Percentiles rank a stretch among this genome's conserved stretches.
Conservation (phyloP, 306 rosid species). For the Senna tora region DNA sequence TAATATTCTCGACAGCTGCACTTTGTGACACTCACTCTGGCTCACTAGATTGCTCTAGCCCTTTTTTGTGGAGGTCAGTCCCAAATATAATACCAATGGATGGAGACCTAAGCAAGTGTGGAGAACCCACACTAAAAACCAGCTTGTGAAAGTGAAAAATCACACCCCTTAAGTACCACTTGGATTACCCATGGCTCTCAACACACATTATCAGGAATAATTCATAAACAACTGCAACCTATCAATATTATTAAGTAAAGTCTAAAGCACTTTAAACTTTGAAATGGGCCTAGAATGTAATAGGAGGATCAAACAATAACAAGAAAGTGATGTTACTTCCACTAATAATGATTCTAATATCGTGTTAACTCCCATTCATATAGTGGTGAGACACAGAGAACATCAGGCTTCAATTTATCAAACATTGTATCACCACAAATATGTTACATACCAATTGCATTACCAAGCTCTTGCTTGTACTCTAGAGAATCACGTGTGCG, state of each 20-base stretch:
- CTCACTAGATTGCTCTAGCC: no score
- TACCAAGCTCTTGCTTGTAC: conserved; percentile 92
- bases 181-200: no score
- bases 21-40: no score
- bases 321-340: conserved; percentile 32
- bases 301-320: conserved; percentile 29
- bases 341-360: conserved; percentile 26
- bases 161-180: no score
- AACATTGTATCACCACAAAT: conserved; percentile 21
- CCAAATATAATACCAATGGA: no score
- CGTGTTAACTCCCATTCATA: conserved; percentile 18
- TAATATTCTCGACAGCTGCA: no score
- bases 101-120: no score
- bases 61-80: no score
- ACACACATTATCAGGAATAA: conserved; percentile 13
- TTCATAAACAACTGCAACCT: conserved; percentile 27
- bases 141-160: no score
- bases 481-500: conserved; percentile 74
- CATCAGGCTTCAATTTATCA: conserved; percentile 27
- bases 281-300: conserved; percentile 31
- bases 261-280: conserved; percentile 36
- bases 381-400: conserved; percentile 27
- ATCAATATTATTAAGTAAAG: conserved; percentile 25
- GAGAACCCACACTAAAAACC: no score
- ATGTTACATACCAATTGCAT: conserved; percentile 78